Conservation (phyloP, 495 filamentous ascomycete genomes). For the Tuber indicum region DNA sequence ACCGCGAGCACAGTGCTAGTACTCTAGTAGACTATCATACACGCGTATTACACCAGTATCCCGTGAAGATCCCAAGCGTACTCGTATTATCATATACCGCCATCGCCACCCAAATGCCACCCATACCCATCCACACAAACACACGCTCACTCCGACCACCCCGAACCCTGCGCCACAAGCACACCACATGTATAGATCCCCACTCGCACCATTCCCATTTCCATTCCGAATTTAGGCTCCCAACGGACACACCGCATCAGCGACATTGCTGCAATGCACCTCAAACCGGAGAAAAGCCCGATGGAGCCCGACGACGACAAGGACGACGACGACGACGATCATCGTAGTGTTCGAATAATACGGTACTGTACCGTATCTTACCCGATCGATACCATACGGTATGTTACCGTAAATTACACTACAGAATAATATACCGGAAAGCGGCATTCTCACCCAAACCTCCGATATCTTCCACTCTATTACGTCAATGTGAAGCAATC, state of each 20-base stretch:
- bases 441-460: too few relatives aligned
- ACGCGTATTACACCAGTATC: background rate
- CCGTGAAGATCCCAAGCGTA: background rate
- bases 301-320: background rate
- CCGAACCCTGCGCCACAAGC: background rate
- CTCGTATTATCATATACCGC: too few relatives aligned
- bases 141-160: background rate
- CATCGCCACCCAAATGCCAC: background rate
- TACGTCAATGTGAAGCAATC: too few relatives aligned
- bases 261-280: background rate
- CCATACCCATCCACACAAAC: background rate
- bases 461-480: too few relatives aligned
- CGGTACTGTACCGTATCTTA: too few relatives aligned
- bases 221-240: slow-evolving; percentile 2
- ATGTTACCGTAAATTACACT: too few relatives aligned
- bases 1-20: too few relatives aligned
- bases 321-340: background rate
- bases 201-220: background rate
- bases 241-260: background rate
- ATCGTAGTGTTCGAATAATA: too few relatives aligned
- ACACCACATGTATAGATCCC: background rate
- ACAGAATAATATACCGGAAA: too few relatives aligned
- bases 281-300: background rate
- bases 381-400: too few relatives aligned
- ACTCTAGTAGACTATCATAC: too few relatives aligned